Evolutionary conservation across 2,329 filamentous ascomycete genomes (phyloP).

Genomic region (Lachnellula occidentalis): DNA sequence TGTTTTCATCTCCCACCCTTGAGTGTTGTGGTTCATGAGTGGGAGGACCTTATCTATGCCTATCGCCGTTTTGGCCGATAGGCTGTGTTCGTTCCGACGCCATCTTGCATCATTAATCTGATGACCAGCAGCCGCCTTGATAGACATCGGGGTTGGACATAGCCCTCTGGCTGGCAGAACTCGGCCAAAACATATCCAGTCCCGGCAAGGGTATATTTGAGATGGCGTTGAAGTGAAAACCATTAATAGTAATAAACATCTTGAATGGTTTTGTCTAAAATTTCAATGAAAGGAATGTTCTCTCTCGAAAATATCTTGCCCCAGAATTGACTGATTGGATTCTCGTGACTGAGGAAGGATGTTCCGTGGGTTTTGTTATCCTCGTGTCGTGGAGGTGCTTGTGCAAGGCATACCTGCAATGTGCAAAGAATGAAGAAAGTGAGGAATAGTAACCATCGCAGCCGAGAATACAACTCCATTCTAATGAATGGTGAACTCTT

Average conservation of each 20-base stretch:
- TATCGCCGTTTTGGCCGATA: not conserved
- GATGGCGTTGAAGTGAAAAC: conserved; percentile 37
- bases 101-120: conserved; percentile 37
- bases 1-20: conserved; percentile 2
- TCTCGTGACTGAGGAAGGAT: conserved; percentile 21
- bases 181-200: conserved; percentile 40
- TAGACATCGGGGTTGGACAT: conserved; percentile 30
- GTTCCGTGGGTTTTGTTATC: conserved; percentile 4
- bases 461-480: too few species aligned
- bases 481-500: too few species aligned
- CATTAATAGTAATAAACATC: conserved; percentile 43
- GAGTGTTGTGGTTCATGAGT: not conserved
- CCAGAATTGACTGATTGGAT: conserved; percentile 17
- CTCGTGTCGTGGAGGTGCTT: conserved; percentile 2
- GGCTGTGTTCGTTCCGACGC: conserved; percentile 26
- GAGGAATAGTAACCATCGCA: too few species aligned
- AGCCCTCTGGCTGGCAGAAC: conserved; percentile 38
- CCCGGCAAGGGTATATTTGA: conserved; percentile 35
- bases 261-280: conserved; percentile 37
- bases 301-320: conserved; percentile 29
- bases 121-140: conserved; percentile 35
- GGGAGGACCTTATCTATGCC: conserved; percentile 2
- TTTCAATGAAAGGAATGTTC: conserved; percentile 41
- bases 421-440: too few species aligned
- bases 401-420: too few species aligned